Conservation (phyloP, 139 green algal species). For the Bryopsis sp. region DNA sequence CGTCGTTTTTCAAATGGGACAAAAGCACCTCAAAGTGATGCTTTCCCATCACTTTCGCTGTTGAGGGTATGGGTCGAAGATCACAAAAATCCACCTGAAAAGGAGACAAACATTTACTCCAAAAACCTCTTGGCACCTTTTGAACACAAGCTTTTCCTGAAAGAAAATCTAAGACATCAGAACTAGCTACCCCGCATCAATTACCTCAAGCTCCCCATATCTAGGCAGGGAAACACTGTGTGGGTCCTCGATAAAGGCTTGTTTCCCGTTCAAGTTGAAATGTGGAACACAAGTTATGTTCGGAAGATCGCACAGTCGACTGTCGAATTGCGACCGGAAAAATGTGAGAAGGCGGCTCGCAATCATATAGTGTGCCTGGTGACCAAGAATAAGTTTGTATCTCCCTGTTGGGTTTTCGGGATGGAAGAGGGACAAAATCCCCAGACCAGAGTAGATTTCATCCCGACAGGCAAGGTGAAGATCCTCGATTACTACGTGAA, state of each 20-base stretch:
- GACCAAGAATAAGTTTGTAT: conserved; percentile 14
- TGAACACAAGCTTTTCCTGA: no score
- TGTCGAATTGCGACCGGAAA: conserved; percentile 10
- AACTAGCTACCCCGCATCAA: no score
- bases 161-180: no score
- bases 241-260: not conserved
- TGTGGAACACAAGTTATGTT: not conserved
- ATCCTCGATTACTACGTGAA: not conserved
- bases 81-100: no score
- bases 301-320: conserved; percentile 9
- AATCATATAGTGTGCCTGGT: conserved; percentile 19
- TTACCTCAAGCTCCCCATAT: conserved; percentile 17
- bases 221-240: not conserved
- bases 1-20: no score
- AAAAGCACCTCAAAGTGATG: no score
- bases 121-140: no score
- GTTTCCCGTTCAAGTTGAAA: conserved; percentile 15
- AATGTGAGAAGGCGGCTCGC: conserved; percentile 8
- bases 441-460: not conserved
- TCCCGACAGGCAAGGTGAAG: not conserved
- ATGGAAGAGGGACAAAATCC: conserved; percentile 17
- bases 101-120: no score
- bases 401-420: conserved; percentile 17
- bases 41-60: no score
- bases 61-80: no score